These are phyloP conservation scores for Melocanna baccifera DNA, from an alignment of 176 grass and related monocot species.

Conservation along the genomic window DNA sequence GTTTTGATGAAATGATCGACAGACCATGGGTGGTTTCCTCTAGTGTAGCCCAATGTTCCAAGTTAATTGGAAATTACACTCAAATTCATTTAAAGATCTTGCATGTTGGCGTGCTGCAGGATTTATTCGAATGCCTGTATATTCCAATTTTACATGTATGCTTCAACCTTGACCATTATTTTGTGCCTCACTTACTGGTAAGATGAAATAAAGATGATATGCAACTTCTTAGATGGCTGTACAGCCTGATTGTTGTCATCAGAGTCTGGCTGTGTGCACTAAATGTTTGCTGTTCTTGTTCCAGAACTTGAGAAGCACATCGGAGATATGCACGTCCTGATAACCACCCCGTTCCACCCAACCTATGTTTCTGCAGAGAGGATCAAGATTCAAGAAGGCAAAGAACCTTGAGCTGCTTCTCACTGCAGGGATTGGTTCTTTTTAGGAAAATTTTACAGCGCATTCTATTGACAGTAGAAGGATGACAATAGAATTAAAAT, in stretches of 20 bases:
- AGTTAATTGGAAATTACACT: neutral
- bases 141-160: neutral
- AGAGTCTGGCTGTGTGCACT: neutral
- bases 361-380: slow-evolving; percentile 85
- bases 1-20: neutral
- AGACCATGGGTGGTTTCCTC: neutral
- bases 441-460: too few species aligned
- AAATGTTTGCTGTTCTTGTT: slow-evolving; percentile 15
- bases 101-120: neutral
- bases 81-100: neutral
- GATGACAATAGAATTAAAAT: too few species aligned
- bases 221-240: neutral
- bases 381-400: slow-evolving; percentile 83
- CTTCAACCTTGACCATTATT: neutral
- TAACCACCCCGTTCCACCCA: slow-evolving; percentile 94
- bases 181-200: neutral
- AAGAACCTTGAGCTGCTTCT: slow-evolving; percentile 88
- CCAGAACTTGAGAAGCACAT: slow-evolving; percentile 93
- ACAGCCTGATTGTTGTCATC: neutral
- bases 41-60: neutral
- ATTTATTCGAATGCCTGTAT: neutral
- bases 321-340: slow-evolving; percentile 72
- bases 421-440: slow-evolving; percentile 79
- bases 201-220: neutral
- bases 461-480: too few species aligned